phyloP scores from a whole-genome alignment of 208 protist species.

The Entamoeba invadens region DNA sequence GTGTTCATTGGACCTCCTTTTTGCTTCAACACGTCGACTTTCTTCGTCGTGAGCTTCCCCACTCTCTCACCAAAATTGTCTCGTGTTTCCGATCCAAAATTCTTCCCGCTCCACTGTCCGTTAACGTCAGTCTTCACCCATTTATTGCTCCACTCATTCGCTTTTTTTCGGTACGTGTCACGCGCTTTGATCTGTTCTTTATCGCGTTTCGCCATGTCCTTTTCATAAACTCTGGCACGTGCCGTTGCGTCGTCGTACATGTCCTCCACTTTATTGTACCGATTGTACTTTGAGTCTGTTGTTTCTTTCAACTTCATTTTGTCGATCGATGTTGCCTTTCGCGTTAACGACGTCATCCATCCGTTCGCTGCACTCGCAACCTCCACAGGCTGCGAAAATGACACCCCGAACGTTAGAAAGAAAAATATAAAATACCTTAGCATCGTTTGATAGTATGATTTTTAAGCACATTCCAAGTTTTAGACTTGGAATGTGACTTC shows the following conservation, averaged over 20 bases:
- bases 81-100: not conserved
- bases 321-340: not conserved
- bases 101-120: not conserved
- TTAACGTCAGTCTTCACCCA: not conserved
- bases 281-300: not conserved
- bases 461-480: no score
- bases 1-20: not conserved
- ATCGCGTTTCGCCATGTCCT: not conserved
- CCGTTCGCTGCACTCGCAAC: not conserved
- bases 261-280: not conserved
- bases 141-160: not conserved
- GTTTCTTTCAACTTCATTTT: not conserved
- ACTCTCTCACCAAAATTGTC: not conserved
- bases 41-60: not conserved
- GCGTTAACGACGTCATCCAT: not conserved
- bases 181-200: not conserved
- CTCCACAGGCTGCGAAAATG: not conserved
- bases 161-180: not conserved
- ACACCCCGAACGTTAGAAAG: no score
- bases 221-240: not conserved
- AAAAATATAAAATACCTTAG: no score
- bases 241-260: not conserved
- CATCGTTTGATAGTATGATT: no score
- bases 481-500: no score
- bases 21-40: not conserved